Evolutionary conservation across 1,284 basidiomycete genomes (phyloP).

Genomic region (Puccinia polysora): DNA sequence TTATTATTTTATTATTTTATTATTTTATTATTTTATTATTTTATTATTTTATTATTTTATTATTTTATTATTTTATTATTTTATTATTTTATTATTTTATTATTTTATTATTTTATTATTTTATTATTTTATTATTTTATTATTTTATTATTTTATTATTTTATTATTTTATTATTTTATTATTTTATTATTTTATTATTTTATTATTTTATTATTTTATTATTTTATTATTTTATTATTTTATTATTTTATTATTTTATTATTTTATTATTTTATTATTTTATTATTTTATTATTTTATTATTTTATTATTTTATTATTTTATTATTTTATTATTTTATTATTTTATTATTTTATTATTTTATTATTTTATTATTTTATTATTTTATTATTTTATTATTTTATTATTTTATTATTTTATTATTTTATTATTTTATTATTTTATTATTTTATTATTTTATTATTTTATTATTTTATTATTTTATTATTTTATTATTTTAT

Average conservation of each 20-base stretch:
- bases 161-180: no score
- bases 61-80: no score
- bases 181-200: no score
- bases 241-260: background rate
- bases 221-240: background rate
- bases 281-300: background rate
- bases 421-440: background rate
- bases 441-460: slow-evolving; percentile 1
- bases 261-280: background rate
- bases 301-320: background rate
- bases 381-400: background rate
- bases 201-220: no score
- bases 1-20: no score
- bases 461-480: background rate
- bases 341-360: background rate
- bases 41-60: no score
- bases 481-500: background rate
- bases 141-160: no score
- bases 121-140: no score
- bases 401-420: background rate
- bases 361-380: background rate
- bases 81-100: no score
- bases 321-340: background rate
- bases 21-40: no score
- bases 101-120: no score